These are phyloP conservation scores for Macrophomina pseudophaseolina DNA, from an alignment of 2,329 filamentous ascomycete genomes.

Conservation along the genomic window DNA sequence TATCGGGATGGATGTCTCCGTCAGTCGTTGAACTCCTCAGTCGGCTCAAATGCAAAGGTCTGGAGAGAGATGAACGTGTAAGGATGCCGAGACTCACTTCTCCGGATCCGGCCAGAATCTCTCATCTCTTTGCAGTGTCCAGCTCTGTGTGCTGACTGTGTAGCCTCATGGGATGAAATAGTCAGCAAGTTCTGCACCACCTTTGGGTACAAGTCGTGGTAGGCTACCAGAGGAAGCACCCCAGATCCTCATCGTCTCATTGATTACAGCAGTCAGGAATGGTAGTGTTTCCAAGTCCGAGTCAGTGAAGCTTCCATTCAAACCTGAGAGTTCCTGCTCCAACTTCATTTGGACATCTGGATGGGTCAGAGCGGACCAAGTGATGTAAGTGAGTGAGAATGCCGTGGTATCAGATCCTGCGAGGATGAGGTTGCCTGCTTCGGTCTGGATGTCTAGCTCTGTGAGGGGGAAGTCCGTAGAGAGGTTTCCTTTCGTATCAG, in stretches of 20 bases:
- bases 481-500: slow-evolving; percentile 28
- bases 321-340: slow-evolving; percentile 33
- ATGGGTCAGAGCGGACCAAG: slow-evolving; percentile 39
- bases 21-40: neutral
- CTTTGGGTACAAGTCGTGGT: slow-evolving; percentile 35
- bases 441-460: slow-evolving; percentile 41
- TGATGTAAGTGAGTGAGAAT: slow-evolving; percentile 41
- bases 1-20: neutral
- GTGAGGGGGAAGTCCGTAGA: slow-evolving; percentile 38
- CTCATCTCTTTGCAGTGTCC: slow-evolving; percentile 43
- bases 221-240: slow-evolving; percentile 37
- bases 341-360: slow-evolving; percentile 32
- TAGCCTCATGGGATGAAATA: slow-evolving; percentile 42
- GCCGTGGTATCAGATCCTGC: slow-evolving; percentile 44
- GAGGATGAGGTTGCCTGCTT: slow-evolving; percentile 41
- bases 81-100: neutral
- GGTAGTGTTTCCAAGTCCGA: slow-evolving; percentile 39
- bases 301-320: slow-evolving; percentile 31
- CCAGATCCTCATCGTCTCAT: slow-evolving; percentile 33
- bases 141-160: slow-evolving; percentile 46
- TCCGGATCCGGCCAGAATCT: neutral
- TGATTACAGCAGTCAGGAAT: slow-evolving; percentile 43
- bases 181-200: slow-evolving; percentile 39
- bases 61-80: slow-evolving; percentile 30
- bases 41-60: too few relatives aligned